Percentiles rank a stretch among this genome's conserved stretches.
Conservation (phyloP, 345 rosid genomes). For the Carallia pectinifolia region DNA sequence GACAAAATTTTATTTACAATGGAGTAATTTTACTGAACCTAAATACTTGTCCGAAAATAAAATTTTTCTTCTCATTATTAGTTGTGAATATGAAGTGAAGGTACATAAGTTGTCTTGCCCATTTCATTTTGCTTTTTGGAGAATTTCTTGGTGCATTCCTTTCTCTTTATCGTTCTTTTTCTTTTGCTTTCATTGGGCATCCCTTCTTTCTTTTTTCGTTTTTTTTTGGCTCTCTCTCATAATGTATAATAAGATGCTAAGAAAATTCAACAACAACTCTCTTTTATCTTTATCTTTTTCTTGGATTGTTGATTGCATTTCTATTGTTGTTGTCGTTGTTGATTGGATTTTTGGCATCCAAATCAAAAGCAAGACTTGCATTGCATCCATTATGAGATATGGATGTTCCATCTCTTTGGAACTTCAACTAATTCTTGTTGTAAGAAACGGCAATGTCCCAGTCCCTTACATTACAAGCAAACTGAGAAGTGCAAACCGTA, state of each 20-base stretch:
- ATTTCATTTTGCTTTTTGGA: not conserved
- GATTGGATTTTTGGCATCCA: not conserved
- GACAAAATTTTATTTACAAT: too few species aligned
- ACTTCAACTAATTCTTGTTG: too few species aligned
- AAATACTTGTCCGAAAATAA: too few species aligned
- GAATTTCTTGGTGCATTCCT: not conserved
- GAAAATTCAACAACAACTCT: not conserved
- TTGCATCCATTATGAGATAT: too few species aligned
- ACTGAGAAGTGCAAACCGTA: not conserved
- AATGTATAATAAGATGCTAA: slow-evolving; percentile 8
- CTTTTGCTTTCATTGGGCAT: not conserved
- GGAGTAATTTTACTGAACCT: too few species aligned
- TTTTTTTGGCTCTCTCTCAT: not conserved
- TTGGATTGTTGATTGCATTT: not conserved
- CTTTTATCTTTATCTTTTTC: not conserved
- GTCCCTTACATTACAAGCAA: too few species aligned
- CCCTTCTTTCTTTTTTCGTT: not conserved
- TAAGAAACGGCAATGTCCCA: too few species aligned
- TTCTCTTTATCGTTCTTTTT: not conserved
- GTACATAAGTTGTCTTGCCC: too few species aligned
- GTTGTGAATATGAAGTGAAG: too few species aligned
- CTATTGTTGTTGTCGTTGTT: too few species aligned
- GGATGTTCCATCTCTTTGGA: too few species aligned
- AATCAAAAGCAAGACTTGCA: not conserved
- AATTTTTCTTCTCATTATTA: too few species aligned